Evolutionary conservation across 2,329 filamentous ascomycete species (phyloP).

Genomic region (Piedraia hortae): DNA sequence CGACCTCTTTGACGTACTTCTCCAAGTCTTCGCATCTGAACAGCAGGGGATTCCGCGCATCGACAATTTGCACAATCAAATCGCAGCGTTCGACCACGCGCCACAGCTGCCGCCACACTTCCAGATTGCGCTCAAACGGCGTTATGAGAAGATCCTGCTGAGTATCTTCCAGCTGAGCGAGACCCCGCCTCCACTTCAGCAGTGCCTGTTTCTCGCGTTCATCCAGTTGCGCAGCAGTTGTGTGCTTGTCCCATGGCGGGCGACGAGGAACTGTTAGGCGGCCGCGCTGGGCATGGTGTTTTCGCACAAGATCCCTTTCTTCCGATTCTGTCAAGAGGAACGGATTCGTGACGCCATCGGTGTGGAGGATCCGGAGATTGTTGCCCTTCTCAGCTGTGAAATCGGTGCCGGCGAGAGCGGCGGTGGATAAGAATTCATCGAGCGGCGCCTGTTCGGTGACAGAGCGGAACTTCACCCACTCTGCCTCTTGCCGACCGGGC

Average conservation of each 20-base stretch:
- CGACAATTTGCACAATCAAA: slow-evolving; percentile 89
- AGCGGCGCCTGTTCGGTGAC: slow-evolving; percentile 90
- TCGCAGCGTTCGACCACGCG: slow-evolving; percentile 92
- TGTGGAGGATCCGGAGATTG: slow-evolving; percentile 95
- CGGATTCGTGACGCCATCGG: slow-evolving; percentile 84
- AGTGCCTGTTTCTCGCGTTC: slow-evolving; percentile 51
- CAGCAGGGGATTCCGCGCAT: slow-evolving; percentile 77
- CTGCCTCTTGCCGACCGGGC: slow-evolving; percentile 67
- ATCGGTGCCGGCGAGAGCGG: slow-evolving; percentile 89
- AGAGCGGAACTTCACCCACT: slow-evolving; percentile 98
- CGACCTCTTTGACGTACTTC: slow-evolving; percentile 77
- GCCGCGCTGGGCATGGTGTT: slow-evolving; percentile 55
- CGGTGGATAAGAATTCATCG: slow-evolving; percentile 87
- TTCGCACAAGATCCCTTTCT: slow-evolving; percentile 48
- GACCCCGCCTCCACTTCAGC: slow-evolving; percentile 62
- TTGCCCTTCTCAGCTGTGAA: slow-evolving; percentile 98
- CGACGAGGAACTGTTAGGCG: slow-evolving; percentile 70
- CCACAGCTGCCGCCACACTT: slow-evolving; percentile 96
- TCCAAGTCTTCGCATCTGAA: slow-evolving; percentile 90
- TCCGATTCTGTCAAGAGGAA: slow-evolving; percentile 68
- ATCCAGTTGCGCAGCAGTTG: slow-evolving; percentile 62
- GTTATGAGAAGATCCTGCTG: slow-evolving; percentile 94
- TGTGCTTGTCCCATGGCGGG: slow-evolving; percentile 65
- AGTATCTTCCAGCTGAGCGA: slow-evolving; percentile 81
- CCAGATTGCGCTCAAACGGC: slow-evolving; percentile 85